A percentile compares a stretch with the other conserved stretches of the same genome.
Evolutionary conservation across 257 asterid genomes (phyloP).

Genomic region (Gentiana macrophylla): DNA sequence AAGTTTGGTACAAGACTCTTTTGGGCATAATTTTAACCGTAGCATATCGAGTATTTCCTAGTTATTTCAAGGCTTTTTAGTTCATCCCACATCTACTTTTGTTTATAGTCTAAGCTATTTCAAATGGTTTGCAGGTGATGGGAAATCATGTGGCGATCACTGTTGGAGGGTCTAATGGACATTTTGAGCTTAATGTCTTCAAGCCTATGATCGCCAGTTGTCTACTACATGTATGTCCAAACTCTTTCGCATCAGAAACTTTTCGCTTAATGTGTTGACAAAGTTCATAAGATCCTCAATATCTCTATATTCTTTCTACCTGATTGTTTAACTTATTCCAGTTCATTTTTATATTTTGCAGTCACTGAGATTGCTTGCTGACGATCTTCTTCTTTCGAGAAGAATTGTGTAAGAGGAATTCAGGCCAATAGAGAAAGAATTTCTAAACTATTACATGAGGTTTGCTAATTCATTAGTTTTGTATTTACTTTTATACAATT

Average conservation of each 20-base stretch:
- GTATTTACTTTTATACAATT: constrained; percentile 3
- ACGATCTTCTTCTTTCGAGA: constrained; percentile 89
- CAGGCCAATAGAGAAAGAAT: constrained; percentile 87
- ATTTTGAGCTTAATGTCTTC: constrained; percentile 87
- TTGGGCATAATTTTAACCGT: no score
- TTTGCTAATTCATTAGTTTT: constrained; percentile 18
- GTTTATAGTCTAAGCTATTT: neutral
- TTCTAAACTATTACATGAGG: constrained; percentile 79
- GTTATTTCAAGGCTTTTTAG: no score
- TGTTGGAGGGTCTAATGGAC: constrained; percentile 91
- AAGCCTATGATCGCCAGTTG: constrained; percentile 92
- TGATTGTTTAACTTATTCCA: constrained; percentile 1
- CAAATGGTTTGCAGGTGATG: constrained; percentile 34
- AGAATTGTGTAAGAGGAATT: constrained; percentile 91
- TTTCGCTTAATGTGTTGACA: no score
- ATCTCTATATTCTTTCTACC: neutral
- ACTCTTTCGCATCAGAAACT: neutral
- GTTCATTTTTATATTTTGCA: constrained; percentile 15
- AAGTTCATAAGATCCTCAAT: neutral
- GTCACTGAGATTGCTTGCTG: constrained; percentile 92
- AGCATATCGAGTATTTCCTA: no score
- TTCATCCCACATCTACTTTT: no score
- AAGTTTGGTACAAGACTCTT: no score
- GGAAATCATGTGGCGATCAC: constrained; percentile 91
- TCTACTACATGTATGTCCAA: constrained; percentile 63